Percentiles rank a stretch among this genome's conserved stretches.
Evolutionary conservation across 1,139 yeast genomes (phyloP).

Genomic region (Meyerozyma elateridarum): DNA sequence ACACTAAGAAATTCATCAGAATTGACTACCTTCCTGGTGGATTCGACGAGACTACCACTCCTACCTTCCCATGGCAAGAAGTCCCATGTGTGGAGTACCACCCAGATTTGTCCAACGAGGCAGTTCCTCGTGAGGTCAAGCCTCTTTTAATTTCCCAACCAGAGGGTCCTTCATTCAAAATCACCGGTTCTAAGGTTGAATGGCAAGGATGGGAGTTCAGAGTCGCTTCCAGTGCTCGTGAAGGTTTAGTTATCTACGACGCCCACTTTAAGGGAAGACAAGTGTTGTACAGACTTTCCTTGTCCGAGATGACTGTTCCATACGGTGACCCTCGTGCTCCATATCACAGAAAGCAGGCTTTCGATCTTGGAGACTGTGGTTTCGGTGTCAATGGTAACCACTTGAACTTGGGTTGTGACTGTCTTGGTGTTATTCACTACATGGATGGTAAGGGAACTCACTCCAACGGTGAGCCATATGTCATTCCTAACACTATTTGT

Average conservation of each 20-base stretch:
- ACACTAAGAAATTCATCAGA: constrained; percentile 61
- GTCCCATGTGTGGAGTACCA: constrained; percentile 67
- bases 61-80: constrained; percentile 57
- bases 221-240: constrained; percentile 72
- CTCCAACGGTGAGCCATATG: constrained; percentile 59
- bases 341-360: constrained; percentile 87
- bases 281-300: constrained; percentile 69
- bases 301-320: constrained; percentile 90
- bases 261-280: constrained; percentile 79
- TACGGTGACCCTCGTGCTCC: constrained; percentile 91
- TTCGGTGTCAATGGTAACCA: constrained; percentile 78
- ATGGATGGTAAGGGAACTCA: constrained; percentile 62
- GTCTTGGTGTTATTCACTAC: constrained; percentile 82
- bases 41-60: constrained; percentile 56
- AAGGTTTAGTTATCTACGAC: constrained; percentile 78
- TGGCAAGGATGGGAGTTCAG: constrained; percentile 94
- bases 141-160: constrained; percentile 78
- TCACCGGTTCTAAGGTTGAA: constrained; percentile 57
- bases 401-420: constrained; percentile 79
- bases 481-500: constrained; percentile 73
- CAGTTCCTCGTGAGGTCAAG: constrained; percentile 54
- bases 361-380: constrained; percentile 89
- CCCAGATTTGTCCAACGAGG: constrained; percentile 65
- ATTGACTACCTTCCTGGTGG: constrained; percentile 79
- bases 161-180: constrained; percentile 77